Evolutionary conservation across 106 monocot genomes (phyloP).

Genomic region (Chionographis japonica): DNA sequence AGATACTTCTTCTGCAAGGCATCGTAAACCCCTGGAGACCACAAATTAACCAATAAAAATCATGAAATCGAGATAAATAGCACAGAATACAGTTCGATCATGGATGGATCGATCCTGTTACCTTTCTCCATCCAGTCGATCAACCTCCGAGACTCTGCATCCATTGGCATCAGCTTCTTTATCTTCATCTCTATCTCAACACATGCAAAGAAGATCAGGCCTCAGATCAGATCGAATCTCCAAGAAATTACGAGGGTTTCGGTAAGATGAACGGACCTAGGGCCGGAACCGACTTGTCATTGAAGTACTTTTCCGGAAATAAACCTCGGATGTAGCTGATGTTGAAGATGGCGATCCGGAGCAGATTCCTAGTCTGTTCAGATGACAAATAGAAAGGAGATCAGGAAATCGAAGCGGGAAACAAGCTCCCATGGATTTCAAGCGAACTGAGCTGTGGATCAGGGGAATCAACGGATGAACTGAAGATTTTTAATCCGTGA

Average conservation of each 20-base stretch:
- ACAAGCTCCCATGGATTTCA: background rate
- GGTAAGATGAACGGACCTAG: constrained; percentile 35
- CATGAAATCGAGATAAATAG: background rate
- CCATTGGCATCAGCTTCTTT: constrained; percentile 97
- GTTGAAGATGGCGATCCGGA: constrained; percentile 94
- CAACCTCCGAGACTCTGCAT: constrained; percentile 78
- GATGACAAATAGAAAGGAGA: background rate
- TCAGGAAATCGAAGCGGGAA: background rate
- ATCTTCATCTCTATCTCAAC: constrained; percentile 87
- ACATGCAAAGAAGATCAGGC: background rate
- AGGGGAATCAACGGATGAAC: background rate
- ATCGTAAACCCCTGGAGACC: constrained; percentile 77
- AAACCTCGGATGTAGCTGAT: constrained; percentile 98
- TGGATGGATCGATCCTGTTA: constrained; percentile 3
- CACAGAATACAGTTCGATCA: too few relatives aligned
- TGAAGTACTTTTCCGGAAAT: constrained; percentile 97
- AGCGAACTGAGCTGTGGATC: background rate
- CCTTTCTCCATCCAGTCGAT: constrained; percentile 99
- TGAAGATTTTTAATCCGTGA: background rate
- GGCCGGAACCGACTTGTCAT: constrained; percentile 94
- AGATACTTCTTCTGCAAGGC: constrained; percentile 97
- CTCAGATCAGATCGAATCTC: background rate
- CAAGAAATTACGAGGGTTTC: background rate
- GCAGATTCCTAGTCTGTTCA: constrained; percentile 84
- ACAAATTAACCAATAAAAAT: background rate